Conservation (phyloP, 495 filamentous ascomycete species). For the Haplographium delicatum region DNA sequence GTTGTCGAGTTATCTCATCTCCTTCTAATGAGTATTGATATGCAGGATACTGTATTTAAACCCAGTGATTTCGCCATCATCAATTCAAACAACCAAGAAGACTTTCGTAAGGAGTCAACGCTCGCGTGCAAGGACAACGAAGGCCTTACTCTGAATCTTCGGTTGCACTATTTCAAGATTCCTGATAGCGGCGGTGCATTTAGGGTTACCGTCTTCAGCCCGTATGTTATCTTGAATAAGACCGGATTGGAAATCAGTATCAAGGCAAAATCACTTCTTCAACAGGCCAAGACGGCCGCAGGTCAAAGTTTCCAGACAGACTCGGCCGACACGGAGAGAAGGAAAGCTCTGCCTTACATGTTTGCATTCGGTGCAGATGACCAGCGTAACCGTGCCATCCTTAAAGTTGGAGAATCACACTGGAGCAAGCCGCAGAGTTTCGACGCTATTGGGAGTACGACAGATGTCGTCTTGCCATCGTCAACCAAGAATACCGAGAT, state of each 20-base stretch:
- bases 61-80: constrained; percentile 95
- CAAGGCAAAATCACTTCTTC: constrained; percentile 80
- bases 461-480: constrained; percentile 77
- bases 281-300: constrained; percentile 73
- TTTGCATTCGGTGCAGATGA: constrained; percentile 88
- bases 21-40: constrained; percentile 82
- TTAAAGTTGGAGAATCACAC: constrained; percentile 80
- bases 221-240: constrained; percentile 91
- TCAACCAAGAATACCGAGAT: constrained; percentile 68
- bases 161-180: constrained; percentile 88
- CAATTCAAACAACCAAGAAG: constrained; percentile 82
- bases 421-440: constrained; percentile 99
- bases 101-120: constrained; percentile 76
- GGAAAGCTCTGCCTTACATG: constrained; percentile 86
- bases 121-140: constrained; percentile 79
- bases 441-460: constrained; percentile 92
- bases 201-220: constrained; percentile 87
- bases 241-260: constrained; percentile 87
- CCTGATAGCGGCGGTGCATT: constrained; percentile 94
- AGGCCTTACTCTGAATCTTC: constrained; percentile 71
- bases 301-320: constrained; percentile 49
- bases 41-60: constrained; percentile 93
- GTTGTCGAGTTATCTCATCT: constrained; percentile 94
- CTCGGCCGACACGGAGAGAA: constrained; percentile 28
- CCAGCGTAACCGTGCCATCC: constrained; percentile 76